Base-by-base conservation (phyloP, 2,329 filamentous ascomycete genomes). In the Dothideomycetes sp. region DNA sequence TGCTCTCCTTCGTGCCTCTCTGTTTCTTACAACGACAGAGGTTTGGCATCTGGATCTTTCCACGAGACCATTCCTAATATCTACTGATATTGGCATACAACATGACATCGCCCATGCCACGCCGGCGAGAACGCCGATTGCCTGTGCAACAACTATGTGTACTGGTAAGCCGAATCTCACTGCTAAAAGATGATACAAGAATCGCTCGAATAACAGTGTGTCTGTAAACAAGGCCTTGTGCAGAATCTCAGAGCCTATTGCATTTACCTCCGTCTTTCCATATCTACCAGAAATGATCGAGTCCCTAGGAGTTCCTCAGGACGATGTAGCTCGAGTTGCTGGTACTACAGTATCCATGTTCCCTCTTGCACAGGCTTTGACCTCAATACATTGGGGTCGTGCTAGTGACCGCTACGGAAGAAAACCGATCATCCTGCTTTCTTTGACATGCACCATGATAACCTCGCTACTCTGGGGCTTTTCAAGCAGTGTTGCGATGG, bases 241-340 rank as follows among this genome's bases (percentile, higher is more conserved):
- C 58, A 86, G 88, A 47, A 78, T 95, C 53, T 84, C 87, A 46
- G 88, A 95, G 63, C 88, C 88, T 17, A 87, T 95, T 52, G 85
- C 88, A 40, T 74, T 93, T 48, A 94, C 87, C 3, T 89, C 84
- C 57, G 88, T 94, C 60, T 94, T 89, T 54, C 88, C 88, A 10
- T 95, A 95, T 80, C 51, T 93, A 75, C 45, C 88, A 80, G 83
- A 88, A 61, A 91, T 94, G 83, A 82, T 94, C 43, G 73, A 80
- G 51, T 81, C 78, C 56, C 86, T 93, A 48, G 78, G 82, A 8
- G 69, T 93, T 12, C 69, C 74, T 6, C 72, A 78, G 49, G 74
- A 82, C 50, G 70, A 85, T 31, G 74, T 94, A 17, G 83, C 84
- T 29, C 82, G 79, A 64, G 94, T 89, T 64, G 83, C 88, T 16